Base-by-base conservation (phyloP, 495 filamentous ascomycete species). In the Delitschia confertaspora region DNA sequence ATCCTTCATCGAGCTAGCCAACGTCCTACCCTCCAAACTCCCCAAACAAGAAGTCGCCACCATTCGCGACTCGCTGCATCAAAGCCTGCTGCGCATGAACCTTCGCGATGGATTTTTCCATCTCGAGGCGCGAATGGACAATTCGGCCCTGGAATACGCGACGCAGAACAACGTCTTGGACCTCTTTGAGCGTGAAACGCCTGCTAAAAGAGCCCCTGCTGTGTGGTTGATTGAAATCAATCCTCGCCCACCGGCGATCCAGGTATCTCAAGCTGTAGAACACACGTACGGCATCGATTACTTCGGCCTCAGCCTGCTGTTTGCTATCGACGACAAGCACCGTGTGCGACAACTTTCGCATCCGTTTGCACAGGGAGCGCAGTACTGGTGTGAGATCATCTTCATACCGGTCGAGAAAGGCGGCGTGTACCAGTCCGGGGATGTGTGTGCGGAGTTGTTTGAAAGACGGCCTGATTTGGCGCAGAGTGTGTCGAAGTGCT, bases 271-370 rank as follows among this genome's bases (percentile, higher is more conserved):
- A 1, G 55, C 59, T 1, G 40, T 56, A 0, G 30, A 49, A 7
- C 43, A 51, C 13, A 64, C 67, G 0, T 67, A 68, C 45, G 67
- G 68, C 13, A 58, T 71, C 6, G 65, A 68, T 55, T 69, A 46
- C 50, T 69, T 1, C 17, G 47, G 27, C 22, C n/a, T 51, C 1
- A 13, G 19, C 1, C 29, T 49, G 29, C 30, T 43, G 1, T 56
- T 59, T 23, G 55, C 60, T 0, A 34, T 59, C 1, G 56, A 32
- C 14, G 66, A 68, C 20, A 10, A 23, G 4, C 46, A 31, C 1
- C 49, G 64, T 13, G 33, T 65, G 17, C 31, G 43, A 6, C 21
- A 62, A 11, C 33, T 58, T 0, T 38, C 63, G 0, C 23, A 43
- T 3, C 50, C 64, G 7, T 68, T 65, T 27, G 2, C 29, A 6